These are phyloP conservation scores for Erysiphe neolycopersici DNA, from an alignment of 2,329 filamentous ascomycete genomes.

Conservation along the genomic window DNA sequence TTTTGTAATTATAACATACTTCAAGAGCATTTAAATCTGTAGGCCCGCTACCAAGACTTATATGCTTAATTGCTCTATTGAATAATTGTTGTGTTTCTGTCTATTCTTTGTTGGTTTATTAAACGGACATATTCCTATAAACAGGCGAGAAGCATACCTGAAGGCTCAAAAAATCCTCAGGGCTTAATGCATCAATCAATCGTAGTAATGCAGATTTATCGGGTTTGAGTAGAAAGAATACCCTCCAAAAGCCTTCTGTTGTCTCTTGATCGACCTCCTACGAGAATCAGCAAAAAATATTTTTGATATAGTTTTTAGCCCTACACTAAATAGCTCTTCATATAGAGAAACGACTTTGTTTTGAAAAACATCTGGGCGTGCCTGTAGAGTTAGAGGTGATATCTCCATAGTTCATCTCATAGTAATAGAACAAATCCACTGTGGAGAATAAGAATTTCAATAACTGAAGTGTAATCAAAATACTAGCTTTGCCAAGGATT, in stretches of 20 bases:
- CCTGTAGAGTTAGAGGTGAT: slow-evolving; percentile 82
- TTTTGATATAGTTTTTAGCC: slow-evolving; percentile 2
- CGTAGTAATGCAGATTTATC: slow-evolving; percentile 41
- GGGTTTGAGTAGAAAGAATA: slow-evolving; percentile 77
- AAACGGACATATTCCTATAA: background rate
- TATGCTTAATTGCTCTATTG: slow-evolving; percentile 37
- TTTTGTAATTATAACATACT: slow-evolving; percentile 24
- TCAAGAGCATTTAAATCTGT: slow-evolving; percentile 61
- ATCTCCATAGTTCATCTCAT: slow-evolving; percentile 38
- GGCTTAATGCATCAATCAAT: slow-evolving; percentile 41
- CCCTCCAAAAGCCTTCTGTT: slow-evolving; percentile 80
- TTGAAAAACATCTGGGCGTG: slow-evolving; percentile 69
- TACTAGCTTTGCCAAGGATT: too few species aligned
- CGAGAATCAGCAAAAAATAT: slow-evolving; percentile 7
- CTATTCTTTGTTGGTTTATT: slow-evolving; percentile 5
- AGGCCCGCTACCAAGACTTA: slow-evolving; percentile 31
- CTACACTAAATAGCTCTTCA: slow-evolving; percentile 51
- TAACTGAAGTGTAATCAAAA: too few species aligned
- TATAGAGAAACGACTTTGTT: slow-evolving; percentile 88
- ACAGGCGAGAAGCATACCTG: slow-evolving; percentile 32
- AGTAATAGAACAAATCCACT: slow-evolving; percentile 6
- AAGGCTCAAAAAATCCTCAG: slow-evolving; percentile 49
- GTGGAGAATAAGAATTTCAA: too few species aligned
- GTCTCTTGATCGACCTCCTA: slow-evolving; percentile 40
- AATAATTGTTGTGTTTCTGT: slow-evolving; percentile 34